A percentile compares a stretch with the other conserved stretches of the same genome.
Evolutionary conservation across 257 asterid species (phyloP).

Genomic region (Solanum chilense): DNA sequence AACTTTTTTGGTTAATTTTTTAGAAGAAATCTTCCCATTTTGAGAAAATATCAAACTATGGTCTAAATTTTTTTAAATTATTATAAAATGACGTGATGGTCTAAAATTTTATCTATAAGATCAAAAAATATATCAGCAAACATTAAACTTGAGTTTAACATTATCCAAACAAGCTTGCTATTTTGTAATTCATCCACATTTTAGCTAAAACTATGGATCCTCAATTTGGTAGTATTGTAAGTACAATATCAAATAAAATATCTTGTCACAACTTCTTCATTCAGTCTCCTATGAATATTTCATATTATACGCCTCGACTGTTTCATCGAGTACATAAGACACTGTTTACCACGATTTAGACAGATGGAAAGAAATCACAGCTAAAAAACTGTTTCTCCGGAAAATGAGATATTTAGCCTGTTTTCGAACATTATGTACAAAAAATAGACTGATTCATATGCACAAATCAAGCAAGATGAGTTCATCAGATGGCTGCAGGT

Average conservation of each 20-base stretch:
- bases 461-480: background rate
- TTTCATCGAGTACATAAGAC: background rate
- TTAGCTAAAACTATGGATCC: too few species aligned
- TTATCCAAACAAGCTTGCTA: too few species aligned
- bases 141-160: too few species aligned
- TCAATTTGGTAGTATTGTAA: too few species aligned
- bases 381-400: background rate
- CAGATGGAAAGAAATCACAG: background rate
- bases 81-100: background rate
- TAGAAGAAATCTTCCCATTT: background rate
- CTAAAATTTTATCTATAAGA: background rate
- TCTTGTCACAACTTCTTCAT: background rate
- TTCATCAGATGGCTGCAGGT: slow-evolving; percentile 69
- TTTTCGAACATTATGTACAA: background rate
- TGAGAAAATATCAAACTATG: background rate
- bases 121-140: too few species aligned
- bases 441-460: background rate
- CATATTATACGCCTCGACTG: background rate
- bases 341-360: background rate
- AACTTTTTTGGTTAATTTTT: background rate
- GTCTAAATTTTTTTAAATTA: background rate
- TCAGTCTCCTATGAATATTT: background rate
- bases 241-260: too few species aligned
- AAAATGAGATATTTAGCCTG: background rate
- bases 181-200: too few species aligned